Percentiles rank a stretch among this genome's conserved stretches.
These are phyloP conservation scores for Sugiyamaella boreocaroliniensis DNA, from an alignment of 805 yeast genomes.

Conservation along the genomic window DNA sequence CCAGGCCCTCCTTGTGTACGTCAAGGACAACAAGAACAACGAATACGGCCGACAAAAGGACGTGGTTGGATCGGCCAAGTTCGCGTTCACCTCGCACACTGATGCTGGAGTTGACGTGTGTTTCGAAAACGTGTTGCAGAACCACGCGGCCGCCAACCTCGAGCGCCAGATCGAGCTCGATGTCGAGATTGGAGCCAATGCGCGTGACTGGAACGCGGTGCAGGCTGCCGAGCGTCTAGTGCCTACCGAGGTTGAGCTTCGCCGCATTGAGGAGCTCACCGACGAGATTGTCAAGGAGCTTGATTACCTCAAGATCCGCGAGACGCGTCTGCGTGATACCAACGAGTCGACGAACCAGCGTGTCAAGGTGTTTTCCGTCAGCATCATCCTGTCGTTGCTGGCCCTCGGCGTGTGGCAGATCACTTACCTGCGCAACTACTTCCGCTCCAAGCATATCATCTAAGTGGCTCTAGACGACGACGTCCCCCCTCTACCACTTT, in stretches of 20 bases:
- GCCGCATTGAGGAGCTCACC: constrained; percentile 78
- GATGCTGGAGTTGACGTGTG: constrained; percentile 88
- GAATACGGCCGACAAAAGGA: constrained; percentile 75
- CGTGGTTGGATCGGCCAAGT: constrained; percentile 61
- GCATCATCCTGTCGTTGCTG: constrained; percentile 61
- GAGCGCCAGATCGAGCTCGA: constrained; percentile 79
- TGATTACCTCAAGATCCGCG: constrained; percentile 79
- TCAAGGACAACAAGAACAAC: constrained; percentile 69
- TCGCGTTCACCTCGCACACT: constrained; percentile 79
- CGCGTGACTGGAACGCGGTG: constrained; percentile 94
- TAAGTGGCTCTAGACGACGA: constrained; percentile 15
- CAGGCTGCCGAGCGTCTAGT: constrained; percentile 89
- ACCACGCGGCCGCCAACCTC: constrained; percentile 35
- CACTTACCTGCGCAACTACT: constrained; percentile 83
- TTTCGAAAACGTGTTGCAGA: constrained; percentile 55
- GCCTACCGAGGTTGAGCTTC: constrained; percentile 86
- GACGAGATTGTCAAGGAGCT: constrained; percentile 75
- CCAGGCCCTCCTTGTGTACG: constrained; percentile 58
- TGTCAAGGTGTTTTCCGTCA: constrained; percentile 77
- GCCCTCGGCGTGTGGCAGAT: constrained; percentile 90
- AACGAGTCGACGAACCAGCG: constrained; percentile 94
- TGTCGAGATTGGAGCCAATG: constrained; percentile 92
- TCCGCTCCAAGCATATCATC: constrained; percentile 44
- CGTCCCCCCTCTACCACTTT: constrained; percentile 9
- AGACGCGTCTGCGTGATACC: constrained; percentile 89